Conservation (phyloP, 2,329 filamentous ascomycete species). For the Aureobasidium pullulans region DNA sequence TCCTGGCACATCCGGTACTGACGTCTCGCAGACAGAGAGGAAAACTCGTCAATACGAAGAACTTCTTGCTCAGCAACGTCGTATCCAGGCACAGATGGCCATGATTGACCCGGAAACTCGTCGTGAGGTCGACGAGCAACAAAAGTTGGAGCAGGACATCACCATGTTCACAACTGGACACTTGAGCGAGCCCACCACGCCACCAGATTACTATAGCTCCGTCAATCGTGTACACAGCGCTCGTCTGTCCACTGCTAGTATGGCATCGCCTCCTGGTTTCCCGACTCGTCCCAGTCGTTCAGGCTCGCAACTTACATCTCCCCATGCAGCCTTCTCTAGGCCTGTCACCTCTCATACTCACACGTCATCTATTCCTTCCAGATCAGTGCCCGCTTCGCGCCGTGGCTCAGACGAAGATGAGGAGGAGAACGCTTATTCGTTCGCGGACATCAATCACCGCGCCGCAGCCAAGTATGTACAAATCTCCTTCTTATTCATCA, state of each 20-base stretch:
- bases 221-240: conserved; percentile 60
- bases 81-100: conserved; percentile 89
- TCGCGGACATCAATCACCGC: conserved; percentile 61
- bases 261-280: conserved; percentile 69
- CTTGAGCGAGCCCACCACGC: conserved; percentile 91
- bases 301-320: conserved; percentile 73
- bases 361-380: conserved; percentile 64
- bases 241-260: conserved; percentile 80
- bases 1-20: conserved; percentile 11
- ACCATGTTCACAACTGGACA: conserved; percentile 57
- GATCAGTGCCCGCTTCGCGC: conserved; percentile 77
- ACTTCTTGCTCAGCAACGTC: conserved; percentile 78
- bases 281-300: conserved; percentile 59
- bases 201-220: conserved; percentile 74
- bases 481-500: background rate
- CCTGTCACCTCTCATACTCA: conserved; percentile 47
- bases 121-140: conserved; percentile 74
- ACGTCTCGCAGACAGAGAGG: conserved; percentile 67
- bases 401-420: conserved; percentile 85
- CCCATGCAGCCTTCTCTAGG: conserved; percentile 54
- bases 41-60: conserved; percentile 90
- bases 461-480: conserved; percentile 70
- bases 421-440: conserved; percentile 50
- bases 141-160: conserved; percentile 76
- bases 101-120: conserved; percentile 79